Evolutionary conservation across 108 stramenopile species (phyloP).

Genomic region (Aureococcus anophagefferens): DNA sequence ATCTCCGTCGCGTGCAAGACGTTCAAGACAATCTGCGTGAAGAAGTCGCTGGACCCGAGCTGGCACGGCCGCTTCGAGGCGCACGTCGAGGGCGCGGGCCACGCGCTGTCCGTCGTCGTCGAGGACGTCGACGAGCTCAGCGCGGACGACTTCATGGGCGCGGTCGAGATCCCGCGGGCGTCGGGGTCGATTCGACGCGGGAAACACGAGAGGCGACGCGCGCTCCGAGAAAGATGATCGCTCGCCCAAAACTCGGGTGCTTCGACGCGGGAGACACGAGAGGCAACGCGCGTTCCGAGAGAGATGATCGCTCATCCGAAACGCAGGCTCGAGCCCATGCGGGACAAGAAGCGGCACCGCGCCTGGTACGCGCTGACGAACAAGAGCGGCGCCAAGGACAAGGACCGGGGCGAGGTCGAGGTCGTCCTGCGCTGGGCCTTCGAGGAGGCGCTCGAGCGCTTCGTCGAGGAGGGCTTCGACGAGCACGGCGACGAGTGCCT

Average conservation of each 20-base stretch:
- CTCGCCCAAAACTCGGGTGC: too few species aligned
- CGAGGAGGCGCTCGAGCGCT: not conserved
- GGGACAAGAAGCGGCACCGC: conserved; percentile 1
- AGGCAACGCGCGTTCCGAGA: too few species aligned
- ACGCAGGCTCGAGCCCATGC: not conserved
- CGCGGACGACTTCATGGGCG: not conserved
- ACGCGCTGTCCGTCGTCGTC: not conserved
- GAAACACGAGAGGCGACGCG: too few species aligned
- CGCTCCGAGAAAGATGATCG: too few species aligned
- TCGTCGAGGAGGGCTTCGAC: not conserved
- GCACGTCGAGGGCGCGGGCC: not conserved
- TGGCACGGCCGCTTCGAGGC: not conserved
- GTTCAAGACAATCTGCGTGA: not conserved
- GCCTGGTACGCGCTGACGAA: conserved; percentile 4
- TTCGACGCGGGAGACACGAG: too few species aligned
- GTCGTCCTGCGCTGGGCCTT: not conserved
- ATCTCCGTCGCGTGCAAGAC: not conserved
- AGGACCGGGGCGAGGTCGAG: not conserved
- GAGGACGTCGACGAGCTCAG: not conserved
- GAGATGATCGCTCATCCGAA: too few species aligned
- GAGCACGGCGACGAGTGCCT: too few species aligned
- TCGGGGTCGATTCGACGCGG: too few species aligned
- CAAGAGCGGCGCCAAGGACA: not conserved
- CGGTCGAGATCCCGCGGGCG: not conserved
- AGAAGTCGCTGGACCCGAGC: not conserved